Evolutionary conservation across 2,329 filamentous ascomycete species (phyloP).

Genomic region (Alternaria viburni): DNA sequence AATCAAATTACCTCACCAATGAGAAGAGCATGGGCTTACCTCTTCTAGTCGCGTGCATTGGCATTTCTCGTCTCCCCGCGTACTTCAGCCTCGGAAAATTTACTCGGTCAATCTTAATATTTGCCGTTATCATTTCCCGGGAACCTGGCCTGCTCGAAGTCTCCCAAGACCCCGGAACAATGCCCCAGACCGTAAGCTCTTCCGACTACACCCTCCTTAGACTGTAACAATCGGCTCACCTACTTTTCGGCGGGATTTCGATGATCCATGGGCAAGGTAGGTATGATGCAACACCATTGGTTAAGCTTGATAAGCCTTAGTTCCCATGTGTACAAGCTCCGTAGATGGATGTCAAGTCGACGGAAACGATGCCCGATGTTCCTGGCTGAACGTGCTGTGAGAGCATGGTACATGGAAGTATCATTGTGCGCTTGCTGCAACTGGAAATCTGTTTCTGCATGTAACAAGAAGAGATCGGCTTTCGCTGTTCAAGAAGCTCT

Average conservation of each 20-base stretch:
- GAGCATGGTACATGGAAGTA: background rate
- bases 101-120: background rate
- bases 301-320: background rate
- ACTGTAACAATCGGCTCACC: background rate
- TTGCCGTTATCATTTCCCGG: constrained; percentile 2
- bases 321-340: background rate
- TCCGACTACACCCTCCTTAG: background rate
- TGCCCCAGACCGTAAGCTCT: background rate
- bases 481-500: background rate
- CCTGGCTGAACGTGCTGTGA: background rate
- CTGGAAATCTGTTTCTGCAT: background rate
- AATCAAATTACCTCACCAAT: constrained; percentile 8
- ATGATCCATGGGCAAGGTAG: background rate
- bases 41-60: constrained; percentile 1
- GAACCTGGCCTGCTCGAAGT: background rate
- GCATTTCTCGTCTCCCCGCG: constrained; percentile 6
- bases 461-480: background rate
- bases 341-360: background rate
- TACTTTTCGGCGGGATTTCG: background rate
- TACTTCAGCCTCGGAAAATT: constrained; percentile 9
- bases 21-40: background rate
- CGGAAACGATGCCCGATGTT: background rate
- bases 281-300: background rate
- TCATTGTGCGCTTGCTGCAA: background rate
- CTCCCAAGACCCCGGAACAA: background rate